Evolutionary conservation across 768 basidiomycete species (phyloP).

Genomic region (Lyophyllum shimeji): DNA sequence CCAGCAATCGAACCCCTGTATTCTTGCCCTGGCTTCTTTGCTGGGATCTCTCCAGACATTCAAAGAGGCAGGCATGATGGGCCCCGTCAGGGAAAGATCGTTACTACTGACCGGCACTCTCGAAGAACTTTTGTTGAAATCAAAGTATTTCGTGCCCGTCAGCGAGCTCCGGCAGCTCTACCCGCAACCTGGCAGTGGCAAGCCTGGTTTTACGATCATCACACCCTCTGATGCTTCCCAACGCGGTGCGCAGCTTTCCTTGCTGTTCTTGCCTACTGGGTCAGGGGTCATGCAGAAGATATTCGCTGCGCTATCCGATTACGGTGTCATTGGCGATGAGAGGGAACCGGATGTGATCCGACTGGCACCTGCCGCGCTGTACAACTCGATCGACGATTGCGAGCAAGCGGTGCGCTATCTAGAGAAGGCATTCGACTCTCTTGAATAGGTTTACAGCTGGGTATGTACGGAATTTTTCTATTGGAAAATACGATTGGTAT

Average conservation of each 20-base stretch:
- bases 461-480: not conserved
- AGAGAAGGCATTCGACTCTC: constrained; percentile 51
- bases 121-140: constrained; percentile 59
- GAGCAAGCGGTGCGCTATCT: constrained; percentile 65
- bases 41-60: constrained; percentile 83
- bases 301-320: constrained; percentile 53
- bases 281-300: constrained; percentile 71
- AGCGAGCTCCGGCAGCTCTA: constrained; percentile 31
- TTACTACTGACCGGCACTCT: constrained; percentile 69
- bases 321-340: constrained; percentile 91
- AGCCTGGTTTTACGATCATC: constrained; percentile 82
- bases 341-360: constrained; percentile 91
- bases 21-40: constrained; percentile 75
- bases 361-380: constrained; percentile 82
- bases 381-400: constrained; percentile 81
- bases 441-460: constrained; percentile 5
- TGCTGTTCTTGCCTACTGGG: constrained; percentile 70
- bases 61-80: constrained; percentile 75
- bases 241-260: constrained; percentile 86
- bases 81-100: constrained; percentile 65
- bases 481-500: not conserved
- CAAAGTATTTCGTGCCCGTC: constrained; percentile 60
- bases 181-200: constrained; percentile 21
- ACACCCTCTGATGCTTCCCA: constrained; percentile 69
- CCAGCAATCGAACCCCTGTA: constrained; percentile 94